phyloP scores from a whole-genome alignment of 225 moss, liverwort and hornwort species.

The Marchantia polymorpha region DNA sequence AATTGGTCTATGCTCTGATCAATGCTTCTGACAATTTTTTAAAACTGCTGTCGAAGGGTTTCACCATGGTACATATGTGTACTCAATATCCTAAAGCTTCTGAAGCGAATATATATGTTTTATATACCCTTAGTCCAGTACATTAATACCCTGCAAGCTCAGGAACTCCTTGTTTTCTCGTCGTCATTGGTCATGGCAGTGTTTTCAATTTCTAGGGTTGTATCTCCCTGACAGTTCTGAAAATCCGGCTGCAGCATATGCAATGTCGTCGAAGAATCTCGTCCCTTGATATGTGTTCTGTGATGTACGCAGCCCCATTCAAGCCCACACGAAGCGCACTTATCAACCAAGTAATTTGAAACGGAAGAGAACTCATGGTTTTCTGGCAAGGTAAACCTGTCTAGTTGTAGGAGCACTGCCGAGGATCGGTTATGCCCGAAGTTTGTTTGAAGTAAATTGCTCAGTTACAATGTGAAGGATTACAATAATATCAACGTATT shows the following conservation, averaged over 20 bases:
- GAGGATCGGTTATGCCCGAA: too few relatives aligned
- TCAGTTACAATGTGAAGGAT: too few relatives aligned
- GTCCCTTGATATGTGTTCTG: conserved; percentile 1
- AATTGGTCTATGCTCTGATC: neutral
- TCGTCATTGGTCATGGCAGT: neutral
- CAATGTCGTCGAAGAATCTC: neutral
- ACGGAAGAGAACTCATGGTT: conserved; percentile 89
- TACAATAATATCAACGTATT: too few relatives aligned
- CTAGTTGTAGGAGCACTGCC: neutral
- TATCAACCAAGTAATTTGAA: conserved; percentile 92
- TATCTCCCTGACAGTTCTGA: neutral
- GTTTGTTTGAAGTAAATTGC: too few relatives aligned
- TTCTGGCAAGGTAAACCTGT: conserved; percentile 57
- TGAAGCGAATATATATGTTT: too few relatives aligned
- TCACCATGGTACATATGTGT: neutral
- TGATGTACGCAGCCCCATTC: conserved; percentile 57
- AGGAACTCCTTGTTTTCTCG: too few relatives aligned
- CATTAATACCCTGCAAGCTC: neutral
- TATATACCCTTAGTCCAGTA: too few relatives aligned
- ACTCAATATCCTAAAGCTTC: too few relatives aligned
- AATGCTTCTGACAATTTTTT: neutral
- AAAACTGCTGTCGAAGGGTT: neutral
- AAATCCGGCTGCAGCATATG: neutral
- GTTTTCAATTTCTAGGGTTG: neutral
- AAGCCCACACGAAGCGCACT: conserved; percentile 81